These are phyloP conservation scores for Calendula officinalis DNA, from an alignment of 129 eudicot species.

Conservation along the genomic window DNA sequence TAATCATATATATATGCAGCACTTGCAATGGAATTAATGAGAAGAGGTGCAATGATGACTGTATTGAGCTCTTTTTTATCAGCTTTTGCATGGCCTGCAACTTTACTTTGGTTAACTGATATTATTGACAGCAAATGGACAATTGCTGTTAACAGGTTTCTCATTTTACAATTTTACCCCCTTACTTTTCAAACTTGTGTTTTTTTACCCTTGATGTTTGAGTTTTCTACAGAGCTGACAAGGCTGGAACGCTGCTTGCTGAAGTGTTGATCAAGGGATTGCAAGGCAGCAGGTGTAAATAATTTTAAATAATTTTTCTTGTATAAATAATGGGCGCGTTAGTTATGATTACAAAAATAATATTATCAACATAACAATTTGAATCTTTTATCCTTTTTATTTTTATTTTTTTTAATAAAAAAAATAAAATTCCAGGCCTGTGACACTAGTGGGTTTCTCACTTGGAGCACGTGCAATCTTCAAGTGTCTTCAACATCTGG, in stretches of 20 bases:
- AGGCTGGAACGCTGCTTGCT: conserved; percentile 93
- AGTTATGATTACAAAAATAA: too few species aligned
- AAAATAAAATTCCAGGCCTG: conserved; percentile 63
- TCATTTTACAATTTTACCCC: conserved; percentile 16
- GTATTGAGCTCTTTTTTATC: conserved; percentile 69
- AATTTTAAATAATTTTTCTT: too few species aligned
- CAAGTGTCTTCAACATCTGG: conserved; percentile 78
- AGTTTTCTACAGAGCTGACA: conserved; percentile 61
- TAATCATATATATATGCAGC: conserved; percentile 44
- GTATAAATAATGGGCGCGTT: too few species aligned
- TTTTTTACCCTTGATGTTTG: background rate
- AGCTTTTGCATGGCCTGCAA: conserved; percentile 93
- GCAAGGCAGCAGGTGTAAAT: conserved; percentile 74
- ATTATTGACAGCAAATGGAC: conserved; percentile 95
- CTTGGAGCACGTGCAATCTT: conserved; percentile 89
- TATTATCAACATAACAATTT: too few species aligned
- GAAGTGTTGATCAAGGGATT: conserved; percentile 77
- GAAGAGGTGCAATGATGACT: conserved; percentile 94
- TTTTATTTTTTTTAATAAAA: background rate
- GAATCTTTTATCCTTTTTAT: background rate
- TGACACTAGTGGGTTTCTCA: conserved; percentile 88
- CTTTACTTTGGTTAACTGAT: conserved; percentile 63
- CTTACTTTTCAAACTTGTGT: background rate
- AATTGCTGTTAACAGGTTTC: conserved; percentile 84
- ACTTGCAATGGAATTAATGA: conserved; percentile 74